Evolutionary conservation across 768 basidiomycete genomes (phyloP).

Genomic region (Sarcodon aspratus): DNA sequence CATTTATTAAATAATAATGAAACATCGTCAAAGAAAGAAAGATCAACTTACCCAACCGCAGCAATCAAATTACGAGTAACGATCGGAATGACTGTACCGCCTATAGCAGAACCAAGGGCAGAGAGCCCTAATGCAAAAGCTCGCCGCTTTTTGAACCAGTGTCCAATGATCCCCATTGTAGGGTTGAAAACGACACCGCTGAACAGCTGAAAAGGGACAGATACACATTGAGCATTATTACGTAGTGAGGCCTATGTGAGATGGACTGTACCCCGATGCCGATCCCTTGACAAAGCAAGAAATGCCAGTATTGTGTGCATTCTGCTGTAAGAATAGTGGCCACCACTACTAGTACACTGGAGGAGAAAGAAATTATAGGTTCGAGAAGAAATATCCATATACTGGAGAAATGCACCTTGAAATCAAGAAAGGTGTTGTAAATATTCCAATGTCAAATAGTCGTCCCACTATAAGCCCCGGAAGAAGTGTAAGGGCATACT

Average conservation of each 20-base stretch:
- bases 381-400: not conserved
- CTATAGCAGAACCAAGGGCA: constrained; percentile 56
- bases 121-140: constrained; percentile 49
- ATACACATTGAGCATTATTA: constrained; percentile 6
- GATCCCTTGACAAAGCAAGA: constrained; percentile 65
- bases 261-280: constrained; percentile 37
- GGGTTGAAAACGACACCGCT: constrained; percentile 53
- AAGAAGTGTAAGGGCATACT: constrained; percentile 56
- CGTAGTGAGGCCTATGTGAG: not conserved
- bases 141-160: constrained; percentile 60
- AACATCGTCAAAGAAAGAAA: not conserved
- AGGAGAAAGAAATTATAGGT: no score
- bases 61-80: constrained; percentile 42
- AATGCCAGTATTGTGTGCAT: constrained; percentile 70
- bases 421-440: constrained; percentile 34
- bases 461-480: constrained; percentile 56
- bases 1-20: not conserved
- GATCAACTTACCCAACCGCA: constrained; percentile 37
- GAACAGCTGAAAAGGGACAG: constrained; percentile 3
- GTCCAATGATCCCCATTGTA: constrained; percentile 44
- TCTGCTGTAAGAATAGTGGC: constrained; percentile 59
- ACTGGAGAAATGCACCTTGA: constrained; percentile 4
- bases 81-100: constrained; percentile 61
- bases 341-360: constrained; percentile 37
- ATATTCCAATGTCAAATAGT: constrained; percentile 64